phyloP scores from a whole-genome alignment of 202 grass and related monocot genomes.

The Bolboschoenoplectus hybrid region DNA sequence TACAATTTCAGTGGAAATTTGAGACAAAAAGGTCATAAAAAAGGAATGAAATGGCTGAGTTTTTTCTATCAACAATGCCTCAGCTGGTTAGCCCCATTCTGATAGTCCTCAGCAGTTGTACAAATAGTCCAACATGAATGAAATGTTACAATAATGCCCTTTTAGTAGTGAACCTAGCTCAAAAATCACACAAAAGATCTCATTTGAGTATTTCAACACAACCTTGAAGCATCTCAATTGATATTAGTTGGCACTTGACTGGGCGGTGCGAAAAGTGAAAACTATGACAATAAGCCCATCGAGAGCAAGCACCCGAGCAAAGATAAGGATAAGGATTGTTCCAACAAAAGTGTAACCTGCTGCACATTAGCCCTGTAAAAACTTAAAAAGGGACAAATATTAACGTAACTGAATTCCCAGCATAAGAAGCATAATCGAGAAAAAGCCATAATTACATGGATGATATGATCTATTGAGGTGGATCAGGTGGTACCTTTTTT shows the following conservation, averaged over 20 bases:
- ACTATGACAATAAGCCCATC: conserved; percentile 55
- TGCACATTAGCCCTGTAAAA: conserved; percentile 51
- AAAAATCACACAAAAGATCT: neutral
- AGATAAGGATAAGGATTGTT: conserved; percentile 56
- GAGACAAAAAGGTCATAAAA: neutral
- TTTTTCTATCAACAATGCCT: neutral
- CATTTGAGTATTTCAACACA: neutral
- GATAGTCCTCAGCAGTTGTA: neutral
- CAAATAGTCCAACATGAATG: neutral
- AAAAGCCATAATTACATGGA: neutral
- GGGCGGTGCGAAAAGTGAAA: conserved; percentile 32
- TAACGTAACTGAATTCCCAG: neutral
- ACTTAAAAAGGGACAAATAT: conserved; percentile 4
- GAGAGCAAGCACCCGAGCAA: conserved; percentile 48
- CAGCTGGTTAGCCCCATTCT: neutral
- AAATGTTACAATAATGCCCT: neutral
- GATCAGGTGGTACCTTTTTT: neutral
- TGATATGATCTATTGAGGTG: neutral
- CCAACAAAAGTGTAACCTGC: conserved; percentile 46
- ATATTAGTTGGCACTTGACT: conserved; percentile 41
- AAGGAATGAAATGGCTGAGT: neutral
- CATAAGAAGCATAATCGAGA: neutral
- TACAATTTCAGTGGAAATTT: neutral
- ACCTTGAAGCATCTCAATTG: neutral
- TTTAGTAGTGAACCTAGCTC: neutral